Evolutionary conservation across 495 filamentous ascomycete genomes (phyloP), one percentile per base, ranked within the genome.

Genomic region (Hypoxylon fuscum): DNA sequence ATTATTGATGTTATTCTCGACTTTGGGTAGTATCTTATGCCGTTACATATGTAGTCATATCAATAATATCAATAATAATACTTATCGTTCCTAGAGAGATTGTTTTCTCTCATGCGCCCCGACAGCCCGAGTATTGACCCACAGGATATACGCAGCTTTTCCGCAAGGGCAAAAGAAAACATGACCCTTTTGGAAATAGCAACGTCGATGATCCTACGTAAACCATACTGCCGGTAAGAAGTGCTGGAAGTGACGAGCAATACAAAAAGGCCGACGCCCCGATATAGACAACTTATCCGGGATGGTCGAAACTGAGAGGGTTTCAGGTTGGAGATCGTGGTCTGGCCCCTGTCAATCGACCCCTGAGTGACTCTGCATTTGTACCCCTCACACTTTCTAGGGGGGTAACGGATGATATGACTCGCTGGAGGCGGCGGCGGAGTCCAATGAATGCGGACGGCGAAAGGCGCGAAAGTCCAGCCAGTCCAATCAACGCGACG

Each of bases 311-410:
- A 72, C 69, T 61, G 63, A 50, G 57, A 59, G 56, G 47, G 69
- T 72, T 72, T 72, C 69, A 72, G 48, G 59, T 69, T 66, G 66
- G 57, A 61, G 68, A 71, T 71, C 59, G 50, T 62, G 41, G 46
- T 40, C 60, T 48, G 23, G 32, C 38, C 54, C 66, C 66, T 68
- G 63, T 60, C 41, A 38, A 54, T 38, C 46, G 22, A 50, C 43
- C 56, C 64, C 62, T 41, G 21, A 12, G 14, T 12, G 22, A 41
- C 12, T 23, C 29, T n/a, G 49, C 42, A 20, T 5, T 21, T 21
- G 45, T 27, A 12, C 15, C 52, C 70, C 71, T 37, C 73, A 64
- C 27, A 75, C 66, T 22, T 55, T 66, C 55, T 90, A 84, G 18
- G 62, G 55, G 41, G 43, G n/a, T n/a, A n/a, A n/a, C n/a, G n/a